These are phyloP conservation scores for Pseudohyphozyma bogoriensis DNA, from an alignment of 768 basidiomycete genomes.

Conservation along the genomic window DNA sequence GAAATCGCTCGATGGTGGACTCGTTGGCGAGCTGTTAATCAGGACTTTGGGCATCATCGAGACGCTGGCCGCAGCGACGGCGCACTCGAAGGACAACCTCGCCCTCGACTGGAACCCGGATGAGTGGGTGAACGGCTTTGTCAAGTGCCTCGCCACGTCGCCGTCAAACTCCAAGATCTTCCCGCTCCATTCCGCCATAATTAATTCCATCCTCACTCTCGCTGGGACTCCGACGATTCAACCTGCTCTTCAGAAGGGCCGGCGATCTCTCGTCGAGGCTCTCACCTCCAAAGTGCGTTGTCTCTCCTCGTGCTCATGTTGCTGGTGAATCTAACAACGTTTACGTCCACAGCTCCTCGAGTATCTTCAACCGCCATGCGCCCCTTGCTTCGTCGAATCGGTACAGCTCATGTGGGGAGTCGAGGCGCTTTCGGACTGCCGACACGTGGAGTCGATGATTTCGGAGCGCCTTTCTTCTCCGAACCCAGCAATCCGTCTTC, in stretches of 20 bases:
- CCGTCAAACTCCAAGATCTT: slow-evolving; percentile 56
- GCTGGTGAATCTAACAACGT: too few species aligned
- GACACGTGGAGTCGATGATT: slow-evolving; percentile 68
- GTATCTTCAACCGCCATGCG: slow-evolving; percentile 51
- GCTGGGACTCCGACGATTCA: slow-evolving; percentile 45
- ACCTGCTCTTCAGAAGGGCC: background rate
- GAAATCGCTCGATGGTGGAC: too few species aligned
- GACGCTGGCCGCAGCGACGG: slow-evolving; percentile 3
- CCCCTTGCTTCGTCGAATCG: slow-evolving; percentile 68
- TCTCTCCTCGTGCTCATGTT: too few species aligned
- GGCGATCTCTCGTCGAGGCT: slow-evolving; percentile 42
- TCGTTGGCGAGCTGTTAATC: slow-evolving; percentile 8
- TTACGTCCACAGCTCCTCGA: slow-evolving; percentile 50
- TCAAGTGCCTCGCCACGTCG: slow-evolving; percentile 57
- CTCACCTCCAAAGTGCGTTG: slow-evolving; percentile 49
- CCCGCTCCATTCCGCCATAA: slow-evolving; percentile 45
- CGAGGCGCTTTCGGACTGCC: slow-evolving; percentile 47
- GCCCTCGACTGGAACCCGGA: slow-evolving; percentile 52
- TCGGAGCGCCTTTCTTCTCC: slow-evolving; percentile 58
- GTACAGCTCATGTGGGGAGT: slow-evolving; percentile 75
- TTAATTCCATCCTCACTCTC: slow-evolving; percentile 50
- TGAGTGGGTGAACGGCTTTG: slow-evolving; percentile 52
- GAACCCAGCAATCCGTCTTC: slow-evolving; percentile 44
- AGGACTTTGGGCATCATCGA: background rate
- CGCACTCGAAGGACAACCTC: slow-evolving; percentile 35